Percentiles rank a stretch among this genome's conserved stretches.
Evolutionary conservation across 2,329 filamentous ascomycete genomes (phyloP).

Genomic region (Alternaria ventricosa): DNA sequence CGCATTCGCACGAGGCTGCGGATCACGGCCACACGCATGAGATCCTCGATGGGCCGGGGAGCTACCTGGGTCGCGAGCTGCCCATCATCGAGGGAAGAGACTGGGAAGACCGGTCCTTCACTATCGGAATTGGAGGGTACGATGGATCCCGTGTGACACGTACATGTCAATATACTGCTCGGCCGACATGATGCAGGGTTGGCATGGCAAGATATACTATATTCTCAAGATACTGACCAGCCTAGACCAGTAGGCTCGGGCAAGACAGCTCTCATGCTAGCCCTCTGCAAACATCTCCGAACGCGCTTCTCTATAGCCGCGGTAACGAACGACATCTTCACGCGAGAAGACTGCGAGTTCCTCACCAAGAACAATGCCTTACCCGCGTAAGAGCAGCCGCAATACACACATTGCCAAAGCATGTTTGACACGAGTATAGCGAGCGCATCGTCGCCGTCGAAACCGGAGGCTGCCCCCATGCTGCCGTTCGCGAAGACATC

Average conservation of each 20-base stretch:
- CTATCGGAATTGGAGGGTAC: constrained; percentile 96
- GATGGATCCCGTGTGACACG: constrained; percentile 34
- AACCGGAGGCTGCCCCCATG: constrained; percentile 95
- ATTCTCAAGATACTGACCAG: constrained; percentile 13
- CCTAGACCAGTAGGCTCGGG: constrained; percentile 90
- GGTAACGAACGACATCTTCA: constrained; percentile 99
- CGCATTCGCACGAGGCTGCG: constrained; percentile 55
- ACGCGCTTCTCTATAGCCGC: constrained; percentile 85
- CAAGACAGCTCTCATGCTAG: constrained; percentile 96
- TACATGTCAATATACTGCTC: background rate
- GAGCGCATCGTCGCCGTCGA: constrained; percentile 92
- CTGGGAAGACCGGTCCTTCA: constrained; percentile 90
- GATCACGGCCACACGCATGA: constrained; percentile 96
- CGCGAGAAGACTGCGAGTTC: constrained; percentile 96
- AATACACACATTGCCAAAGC: background rate
- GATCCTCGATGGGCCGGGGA: constrained; percentile 91
- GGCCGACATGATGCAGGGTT: background rate
- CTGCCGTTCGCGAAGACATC: constrained; percentile 96
- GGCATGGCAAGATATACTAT: constrained; percentile 1
- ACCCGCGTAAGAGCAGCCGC: constrained; percentile 59
- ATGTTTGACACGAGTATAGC: constrained; percentile 12
- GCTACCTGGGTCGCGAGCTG: constrained; percentile 89
- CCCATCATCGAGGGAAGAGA: constrained; percentile 87
- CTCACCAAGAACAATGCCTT: constrained; percentile 86
- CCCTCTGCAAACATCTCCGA: constrained; percentile 84